Percentiles rank a stretch among this genome's conserved stretches.
Conservation (phyloP, 2,329 filamentous ascomycete species). For the Stemphylium vesicarium region DNA sequence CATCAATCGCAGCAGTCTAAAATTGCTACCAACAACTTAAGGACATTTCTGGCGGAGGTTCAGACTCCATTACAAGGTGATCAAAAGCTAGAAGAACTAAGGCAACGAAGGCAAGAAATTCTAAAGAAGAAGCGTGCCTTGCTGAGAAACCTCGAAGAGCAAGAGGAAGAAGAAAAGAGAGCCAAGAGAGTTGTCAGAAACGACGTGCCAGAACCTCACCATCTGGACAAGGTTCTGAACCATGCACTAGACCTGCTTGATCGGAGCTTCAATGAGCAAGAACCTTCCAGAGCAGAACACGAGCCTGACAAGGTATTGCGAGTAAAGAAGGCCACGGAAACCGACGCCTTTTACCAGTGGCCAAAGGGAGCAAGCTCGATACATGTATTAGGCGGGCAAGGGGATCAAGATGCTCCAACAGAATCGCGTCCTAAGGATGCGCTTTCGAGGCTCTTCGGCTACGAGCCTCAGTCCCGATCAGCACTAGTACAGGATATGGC, state of each 20-base stretch:
- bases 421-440: no score
- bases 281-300: background rate
- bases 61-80: background rate
- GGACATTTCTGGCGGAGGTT: background rate
- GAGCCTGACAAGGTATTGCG: background rate
- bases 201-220: background rate
- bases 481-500: no score
- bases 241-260: background rate
- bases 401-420: no score
- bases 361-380: background rate
- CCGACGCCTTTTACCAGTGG: background rate
- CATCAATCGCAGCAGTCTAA: no score
- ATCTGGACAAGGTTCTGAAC: constrained; percentile 6
- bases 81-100: background rate
- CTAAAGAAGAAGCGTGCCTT: background rate
- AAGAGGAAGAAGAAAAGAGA: background rate
- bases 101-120: background rate
- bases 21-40: background rate
- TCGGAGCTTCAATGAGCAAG: no score
- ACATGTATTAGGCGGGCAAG: background rate
- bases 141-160: background rate
- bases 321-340: background rate
- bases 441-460: no score
- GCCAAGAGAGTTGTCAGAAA: background rate
- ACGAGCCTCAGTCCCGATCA: background rate